Evolutionary conservation across 1,284 basidiomycete genomes (phyloP).

Genomic region (Sporisorium iseilematis-ciliati): DNA sequence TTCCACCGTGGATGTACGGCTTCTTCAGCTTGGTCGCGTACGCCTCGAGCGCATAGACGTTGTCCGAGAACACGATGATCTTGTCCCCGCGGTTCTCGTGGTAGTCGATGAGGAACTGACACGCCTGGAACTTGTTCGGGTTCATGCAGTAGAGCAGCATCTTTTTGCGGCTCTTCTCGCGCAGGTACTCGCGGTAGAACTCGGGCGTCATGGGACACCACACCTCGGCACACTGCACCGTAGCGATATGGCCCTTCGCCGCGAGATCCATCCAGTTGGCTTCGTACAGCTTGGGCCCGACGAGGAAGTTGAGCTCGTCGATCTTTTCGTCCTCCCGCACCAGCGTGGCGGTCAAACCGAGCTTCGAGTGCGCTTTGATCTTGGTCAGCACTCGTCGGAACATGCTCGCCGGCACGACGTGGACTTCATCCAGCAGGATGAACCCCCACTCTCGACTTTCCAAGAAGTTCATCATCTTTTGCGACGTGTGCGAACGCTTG

Average conservation of each 20-base stretch:
- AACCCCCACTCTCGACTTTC: conserved; percentile 69
- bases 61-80: conserved; percentile 99
- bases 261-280: conserved; percentile 99
- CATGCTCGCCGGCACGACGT: conserved; percentile 70
- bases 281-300: conserved; percentile 98
- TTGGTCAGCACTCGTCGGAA: conserved; percentile 69
- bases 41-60: conserved; percentile 95
- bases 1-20: conserved; percentile 95
- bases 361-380: conserved; percentile 69
- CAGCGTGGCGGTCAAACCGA: conserved; percentile 77
- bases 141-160: conserved; percentile 99
- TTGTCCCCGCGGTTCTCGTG: conserved; percentile 98
- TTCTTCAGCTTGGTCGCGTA: conserved; percentile 95
- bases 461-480: conserved; percentile 70
- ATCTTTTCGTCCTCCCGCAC: conserved; percentile 99
- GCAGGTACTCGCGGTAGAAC: conserved; percentile 97
- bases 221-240: conserved; percentile 95
- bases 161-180: conserved; percentile 89
- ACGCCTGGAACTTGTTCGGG: conserved; percentile 98
- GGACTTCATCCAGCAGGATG: conserved; percentile 69
- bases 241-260: conserved; percentile 98
- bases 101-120: conserved; percentile 98
- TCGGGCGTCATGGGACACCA: conserved; percentile 99
- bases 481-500: conserved; percentile 68
- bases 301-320: conserved; percentile 97